Conservation (phyloP, 768 basidiomycete species). For the Collybia sordida region DNA sequence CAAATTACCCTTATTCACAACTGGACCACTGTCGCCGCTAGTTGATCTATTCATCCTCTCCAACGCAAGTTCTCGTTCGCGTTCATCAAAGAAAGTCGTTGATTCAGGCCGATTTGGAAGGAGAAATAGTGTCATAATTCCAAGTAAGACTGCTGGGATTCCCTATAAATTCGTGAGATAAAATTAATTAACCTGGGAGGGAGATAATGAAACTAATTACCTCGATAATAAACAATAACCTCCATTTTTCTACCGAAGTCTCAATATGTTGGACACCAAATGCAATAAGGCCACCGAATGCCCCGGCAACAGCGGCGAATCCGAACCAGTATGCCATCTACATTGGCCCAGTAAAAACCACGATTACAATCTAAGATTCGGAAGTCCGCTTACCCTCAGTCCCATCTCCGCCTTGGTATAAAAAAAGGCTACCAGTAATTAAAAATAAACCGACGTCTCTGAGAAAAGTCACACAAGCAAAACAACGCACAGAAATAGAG, state of each 20-base stretch:
- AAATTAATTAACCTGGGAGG: background rate
- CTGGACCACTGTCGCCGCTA: conserved; percentile 63
- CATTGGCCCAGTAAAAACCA: background rate
- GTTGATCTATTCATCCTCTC: conserved; percentile 67
- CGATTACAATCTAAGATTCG: background rate
- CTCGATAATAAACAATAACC: conserved; percentile 74
- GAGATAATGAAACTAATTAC: conserved; percentile 23
- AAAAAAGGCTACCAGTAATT: conserved; percentile 56
- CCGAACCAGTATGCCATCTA: conserved; percentile 81
- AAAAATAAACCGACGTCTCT: too few relatives aligned
- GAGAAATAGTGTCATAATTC: conserved; percentile 49
- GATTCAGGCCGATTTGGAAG: conserved; percentile 75
- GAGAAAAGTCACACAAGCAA: background rate
- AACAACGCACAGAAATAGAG: conserved; percentile 67
- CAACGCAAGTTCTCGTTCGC: conserved; percentile 59
- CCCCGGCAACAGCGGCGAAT: conserved; percentile 82
- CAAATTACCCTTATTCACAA: conserved; percentile 56
- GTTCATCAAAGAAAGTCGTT: conserved; percentile 54
- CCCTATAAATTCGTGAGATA: conserved; percentile 40
- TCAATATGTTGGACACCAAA: conserved; percentile 72
- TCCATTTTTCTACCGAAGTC: conserved; percentile 50
- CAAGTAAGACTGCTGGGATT: conserved; percentile 64
- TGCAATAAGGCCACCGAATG: conserved; percentile 83
- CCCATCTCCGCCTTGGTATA: conserved; percentile 78
- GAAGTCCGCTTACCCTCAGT: conserved; percentile 43